Evolutionary conservation across 2,329 filamentous ascomycete species (phyloP), one percentile per base, ranked within the genome.

Genomic region (Claviceps fusiformis): DNA sequence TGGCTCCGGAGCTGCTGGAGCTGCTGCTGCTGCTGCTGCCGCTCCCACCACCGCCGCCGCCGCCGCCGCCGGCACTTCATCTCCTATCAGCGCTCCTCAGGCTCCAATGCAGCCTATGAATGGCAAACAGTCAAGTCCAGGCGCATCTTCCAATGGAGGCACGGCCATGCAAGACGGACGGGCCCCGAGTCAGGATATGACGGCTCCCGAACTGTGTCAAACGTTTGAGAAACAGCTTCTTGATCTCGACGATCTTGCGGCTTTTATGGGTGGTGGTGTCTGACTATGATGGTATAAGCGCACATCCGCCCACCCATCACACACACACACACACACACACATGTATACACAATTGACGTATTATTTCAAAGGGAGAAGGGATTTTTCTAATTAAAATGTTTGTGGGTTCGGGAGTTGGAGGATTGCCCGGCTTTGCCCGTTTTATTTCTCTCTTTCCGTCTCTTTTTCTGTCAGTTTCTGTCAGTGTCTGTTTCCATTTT

Each of bases 201-300:
- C 78, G 2, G 75, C 78, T 0, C 72, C 75, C 5, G 79, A 82
- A 62, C 70, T 82, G 17, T 82, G 80, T 62, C 68, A 70, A 15
- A 79, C 79, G 0, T 82, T 82, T 61, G 80, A 82, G 68, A 71
- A 78, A 37, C 79, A 82, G 65, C 71, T 82, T 1, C 69, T 82
- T 11, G 79, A 82, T 63, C 70, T 82, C 7, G 79, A 82, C 58
- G 79, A 82, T 61, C 73, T 82, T 11, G 79, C 79, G 37, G 79
- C 79, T 3, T 82, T 82, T 54, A 82, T 82, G 79, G 79, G 79
- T 24, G 79, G 79, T 24, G 79, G 79, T 57, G 79, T 82, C 58
- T 82, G 50, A 57, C 49, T 39, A 35, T n/a, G n/a, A n/a, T n/a
- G n/a, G 17, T 17, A 31, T n/a, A 15, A n/a, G n/a, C n/a, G n/a